Percentiles rank a stretch among this genome's conserved stretches.
Evolutionary conservation across 2,329 filamentous ascomycete species (phyloP).

Genomic region (Malbranchea cinnamomea): DNA sequence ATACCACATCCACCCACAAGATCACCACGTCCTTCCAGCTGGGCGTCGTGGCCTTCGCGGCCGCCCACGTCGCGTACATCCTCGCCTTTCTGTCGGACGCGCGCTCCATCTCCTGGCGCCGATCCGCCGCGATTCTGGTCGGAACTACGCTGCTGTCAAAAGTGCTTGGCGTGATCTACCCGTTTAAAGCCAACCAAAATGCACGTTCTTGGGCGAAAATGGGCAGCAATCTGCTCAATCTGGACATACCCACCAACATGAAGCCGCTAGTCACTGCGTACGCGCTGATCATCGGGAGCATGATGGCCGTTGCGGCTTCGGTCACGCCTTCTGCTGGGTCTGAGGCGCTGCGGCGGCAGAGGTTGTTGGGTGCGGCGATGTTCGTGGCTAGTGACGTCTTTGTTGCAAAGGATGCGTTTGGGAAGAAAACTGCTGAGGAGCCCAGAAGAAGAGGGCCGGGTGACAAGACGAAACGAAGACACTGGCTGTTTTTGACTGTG

Average conservation of each 20-base stretch:
- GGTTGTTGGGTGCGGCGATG: conserved; percentile 16
- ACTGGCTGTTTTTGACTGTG: conserved; percentile 9
- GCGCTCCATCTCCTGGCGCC: conserved; percentile 7
- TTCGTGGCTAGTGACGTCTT: conserved; percentile 19
- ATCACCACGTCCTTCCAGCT: conserved; percentile 16
- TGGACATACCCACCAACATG: conserved; percentile 14
- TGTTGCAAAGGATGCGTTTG: conserved; percentile 18
- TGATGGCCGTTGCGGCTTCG: conserved; percentile 16
- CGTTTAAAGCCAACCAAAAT: conserved; percentile 2
- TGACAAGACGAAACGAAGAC: conserved; percentile 5
- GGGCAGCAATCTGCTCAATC: conserved; percentile 13
- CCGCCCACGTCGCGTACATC: conserved; percentile 17
- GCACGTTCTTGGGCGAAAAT: conserved; percentile 5
- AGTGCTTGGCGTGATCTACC: conserved; percentile 16
- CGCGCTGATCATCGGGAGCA: conserved; percentile 15
- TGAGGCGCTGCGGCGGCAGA: conserved; percentile 11
- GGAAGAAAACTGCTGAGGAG: conserved; percentile 5
- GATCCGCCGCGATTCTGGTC: conserved; percentile 11
- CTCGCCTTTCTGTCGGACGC: conserved; percentile 14
- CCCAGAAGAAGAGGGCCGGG: conserved; percentile 2
- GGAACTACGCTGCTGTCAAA: conserved; percentile 12
- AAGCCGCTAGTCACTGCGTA: conserved; percentile 14
- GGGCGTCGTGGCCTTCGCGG: conserved; percentile 17
- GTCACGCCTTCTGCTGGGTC: conserved; percentile 7
- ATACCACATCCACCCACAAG: not conserved